Evolutionary conservation across 2,329 filamentous ascomycete genomes (phyloP), one percentile per base, ranked within the genome.

Genomic region (Escovopsis sp.): DNA sequence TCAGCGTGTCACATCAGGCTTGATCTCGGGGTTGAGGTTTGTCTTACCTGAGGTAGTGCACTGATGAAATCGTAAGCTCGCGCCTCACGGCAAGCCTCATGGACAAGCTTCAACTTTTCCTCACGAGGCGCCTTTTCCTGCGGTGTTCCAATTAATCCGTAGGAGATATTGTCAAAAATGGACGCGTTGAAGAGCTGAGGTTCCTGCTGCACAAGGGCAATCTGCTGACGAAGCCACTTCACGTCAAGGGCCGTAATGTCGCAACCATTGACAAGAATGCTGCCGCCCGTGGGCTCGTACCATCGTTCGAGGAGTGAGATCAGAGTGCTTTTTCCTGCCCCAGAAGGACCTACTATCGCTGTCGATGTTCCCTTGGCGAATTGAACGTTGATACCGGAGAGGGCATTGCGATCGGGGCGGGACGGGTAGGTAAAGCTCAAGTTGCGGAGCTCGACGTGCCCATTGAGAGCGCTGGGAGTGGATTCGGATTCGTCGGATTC

Each of bases 361-460:
- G 71, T 74, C 39, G 61, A 59, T 47, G 67, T 62, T 33, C 57
- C 54, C 4, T 58, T 51, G 9, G 44, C 71, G 60, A 68, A 56
- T 0, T 41, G 49, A 3, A 68, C 47, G 36, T 53, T 52, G 15
- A 69, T 45, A 2, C 51, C 49, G 18, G 61, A 46, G 2, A 68
- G 49, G 2, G 67, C 61, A 18, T 54, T 52, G 19, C 61, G 55
- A 33, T 60, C 63, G 0, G 77, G 74, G 1, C 80, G 68, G 4
- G 77, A 63, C 30, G 72, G 72, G 48, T 75, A 75, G 2, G 65
- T 56, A 45, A 73, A 73, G 33, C 53, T 55, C 7, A 74, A 55
- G 36, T 67, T 51, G 12, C 46, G 30, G 4, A 73, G 58, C 19
- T 62, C 57, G 23, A 75, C 66, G 26, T 65, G 60, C 12, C 57